Conservation (phyloP, 495 filamentous ascomycete species). For the Aspergillus mulundensis region DNA sequence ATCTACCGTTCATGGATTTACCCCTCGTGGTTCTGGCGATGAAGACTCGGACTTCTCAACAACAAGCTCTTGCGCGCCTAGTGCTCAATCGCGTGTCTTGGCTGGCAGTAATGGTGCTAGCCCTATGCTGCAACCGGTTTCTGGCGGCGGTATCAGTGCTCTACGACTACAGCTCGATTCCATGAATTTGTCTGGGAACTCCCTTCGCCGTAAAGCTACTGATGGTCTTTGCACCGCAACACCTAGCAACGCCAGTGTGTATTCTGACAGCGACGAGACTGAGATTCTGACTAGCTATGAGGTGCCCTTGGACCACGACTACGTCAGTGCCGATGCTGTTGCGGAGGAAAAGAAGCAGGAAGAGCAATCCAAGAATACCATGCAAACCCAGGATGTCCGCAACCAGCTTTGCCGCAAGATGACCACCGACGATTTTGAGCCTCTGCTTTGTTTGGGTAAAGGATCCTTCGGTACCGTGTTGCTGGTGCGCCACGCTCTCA, state of each 20-base stretch:
- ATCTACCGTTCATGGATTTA: slow-evolving; percentile 75
- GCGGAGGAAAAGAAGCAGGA: slow-evolving; percentile 28
- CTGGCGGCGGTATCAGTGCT: slow-evolving; percentile 69
- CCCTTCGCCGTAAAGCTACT: slow-evolving; percentile 14
- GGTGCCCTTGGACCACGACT: slow-evolving; percentile 82
- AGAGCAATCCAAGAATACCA: slow-evolving; percentile 15
- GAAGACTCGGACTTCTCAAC: slow-evolving; percentile 76
- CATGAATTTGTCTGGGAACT: slow-evolving; percentile 51
- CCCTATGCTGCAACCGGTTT: slow-evolving; percentile 55
- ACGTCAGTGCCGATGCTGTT: slow-evolving; percentile 67
- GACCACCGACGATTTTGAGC: slow-evolving; percentile 84
- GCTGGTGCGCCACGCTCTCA: slow-evolving; percentile 80
- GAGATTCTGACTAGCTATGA: slow-evolving; percentile 75
- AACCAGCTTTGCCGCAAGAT: slow-evolving; percentile 68
- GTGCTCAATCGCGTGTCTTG: slow-evolving; percentile 25
- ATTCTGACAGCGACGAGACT: slow-evolving; percentile 54
- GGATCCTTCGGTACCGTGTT: slow-evolving; percentile 92
- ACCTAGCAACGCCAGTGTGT: slow-evolving; percentile 51
- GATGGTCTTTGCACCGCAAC: slow-evolving; percentile 40
- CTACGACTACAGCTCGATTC: slow-evolving; percentile 73
- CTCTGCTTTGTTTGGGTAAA: slow-evolving; percentile 92
- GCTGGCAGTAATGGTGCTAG: slow-evolving; percentile 34
- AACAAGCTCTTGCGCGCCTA: slow-evolving; percentile 43
- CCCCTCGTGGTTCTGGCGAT: slow-evolving; percentile 77
- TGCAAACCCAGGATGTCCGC: slow-evolving; percentile 27